Evolutionary conservation across 345 rosid genomes (phyloP).

Genomic region (Ceriops zippeliana): DNA sequence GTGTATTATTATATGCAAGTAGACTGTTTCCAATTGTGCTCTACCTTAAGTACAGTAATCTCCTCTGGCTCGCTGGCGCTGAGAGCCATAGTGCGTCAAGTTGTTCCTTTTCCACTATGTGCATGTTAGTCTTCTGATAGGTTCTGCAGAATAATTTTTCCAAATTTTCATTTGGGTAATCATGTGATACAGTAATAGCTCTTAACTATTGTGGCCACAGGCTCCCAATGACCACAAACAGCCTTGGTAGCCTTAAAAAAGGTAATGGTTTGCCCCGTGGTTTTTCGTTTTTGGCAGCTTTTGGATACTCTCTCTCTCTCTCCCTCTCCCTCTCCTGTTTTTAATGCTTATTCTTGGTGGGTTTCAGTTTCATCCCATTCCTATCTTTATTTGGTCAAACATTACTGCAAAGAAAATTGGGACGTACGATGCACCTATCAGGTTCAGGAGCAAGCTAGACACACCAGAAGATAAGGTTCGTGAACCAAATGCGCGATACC

Average conservation of each 20-base stretch:
- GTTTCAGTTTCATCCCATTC: background rate
- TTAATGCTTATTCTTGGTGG: background rate
- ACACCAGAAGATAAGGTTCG: constrained; percentile 17
- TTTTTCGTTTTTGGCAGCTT: no score
- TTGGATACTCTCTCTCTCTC: constrained; percentile 10
- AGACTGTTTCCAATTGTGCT: no score
- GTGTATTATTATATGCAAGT: no score
- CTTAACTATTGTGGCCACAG: constrained; percentile 14
- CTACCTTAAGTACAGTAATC: background rate
- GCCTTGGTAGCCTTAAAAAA: constrained; percentile 12
- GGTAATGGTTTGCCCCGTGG: background rate
- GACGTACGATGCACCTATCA: constrained; percentile 1
- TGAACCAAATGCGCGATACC: constrained; percentile 3
- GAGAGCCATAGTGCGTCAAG: constrained; percentile 3
- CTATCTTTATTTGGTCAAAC: constrained; percentile 24
- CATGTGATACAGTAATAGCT: constrained; percentile 8
- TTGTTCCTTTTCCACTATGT: constrained; percentile 10
- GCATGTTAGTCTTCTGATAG: background rate
- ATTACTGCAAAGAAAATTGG: constrained; percentile 16
- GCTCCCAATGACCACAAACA: constrained; percentile 30
- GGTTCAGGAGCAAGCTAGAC: background rate
- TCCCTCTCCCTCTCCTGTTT: background rate
- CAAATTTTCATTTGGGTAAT: constrained; percentile 7
- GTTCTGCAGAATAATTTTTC: constrained; percentile 5
- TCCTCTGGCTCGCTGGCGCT: constrained; percentile 7